phyloP scores from a whole-genome alignment of 805 yeast species.

The Myxozyma melibiosi region DNA sequence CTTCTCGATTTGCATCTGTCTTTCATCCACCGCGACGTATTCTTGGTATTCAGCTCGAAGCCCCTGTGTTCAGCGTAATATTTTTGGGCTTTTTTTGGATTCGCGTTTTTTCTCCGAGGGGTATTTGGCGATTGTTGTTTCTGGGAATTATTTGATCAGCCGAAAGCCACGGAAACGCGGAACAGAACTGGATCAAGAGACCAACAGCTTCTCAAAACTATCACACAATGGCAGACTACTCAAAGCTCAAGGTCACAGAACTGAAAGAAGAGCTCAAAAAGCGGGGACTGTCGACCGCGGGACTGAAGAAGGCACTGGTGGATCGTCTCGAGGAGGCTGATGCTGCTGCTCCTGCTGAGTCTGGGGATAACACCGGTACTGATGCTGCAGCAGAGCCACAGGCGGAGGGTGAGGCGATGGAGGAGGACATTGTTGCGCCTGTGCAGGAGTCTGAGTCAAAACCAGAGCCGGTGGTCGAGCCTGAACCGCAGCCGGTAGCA shows the following conservation, averaged over 20 bases:
- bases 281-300: conserved; percentile 67
- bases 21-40: too few species aligned
- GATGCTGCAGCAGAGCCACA: neutral
- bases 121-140: too few species aligned
- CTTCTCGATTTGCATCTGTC: too few species aligned
- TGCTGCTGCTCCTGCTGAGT: conserved; percentile 15
- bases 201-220: neutral
- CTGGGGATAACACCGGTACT: neutral
- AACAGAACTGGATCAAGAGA: neutral
- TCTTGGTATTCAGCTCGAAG: too few species aligned
- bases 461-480: neutral
- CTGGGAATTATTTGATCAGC: too few species aligned
- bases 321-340: conserved; percentile 65
- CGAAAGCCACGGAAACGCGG: neutral
- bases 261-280: conserved; percentile 73
- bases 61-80: too few species aligned
- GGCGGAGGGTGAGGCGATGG: neutral
- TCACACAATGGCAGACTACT: conserved; percentile 15
- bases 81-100: too few species aligned
- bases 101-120: too few species aligned
- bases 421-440: neutral
- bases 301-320: conserved; percentile 79
- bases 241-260: conserved; percentile 62
- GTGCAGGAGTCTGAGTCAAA: neutral
- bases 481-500: neutral